Conservation (phyloP, 2,329 filamentous ascomycete species). For the Teratosphaeria viscida region DNA sequence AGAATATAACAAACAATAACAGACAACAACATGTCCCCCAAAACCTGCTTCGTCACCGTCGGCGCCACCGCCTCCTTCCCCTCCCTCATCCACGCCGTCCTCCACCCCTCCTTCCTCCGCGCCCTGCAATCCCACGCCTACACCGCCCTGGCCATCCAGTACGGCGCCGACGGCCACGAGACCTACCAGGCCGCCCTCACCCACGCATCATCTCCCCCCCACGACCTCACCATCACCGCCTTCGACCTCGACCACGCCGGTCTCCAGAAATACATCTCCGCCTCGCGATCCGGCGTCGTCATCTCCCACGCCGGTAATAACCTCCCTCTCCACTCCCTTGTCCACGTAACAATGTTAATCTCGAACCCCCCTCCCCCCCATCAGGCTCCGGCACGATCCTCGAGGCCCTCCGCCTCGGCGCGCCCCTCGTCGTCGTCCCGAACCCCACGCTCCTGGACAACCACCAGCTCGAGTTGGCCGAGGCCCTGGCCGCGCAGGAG, state of each 20-base stretch:
- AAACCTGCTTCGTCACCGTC: constrained; percentile 73
- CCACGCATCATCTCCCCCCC: not conserved
- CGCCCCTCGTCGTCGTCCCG: constrained; percentile 80
- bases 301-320: constrained; percentile 77
- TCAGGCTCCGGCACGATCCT: constrained; percentile 82
- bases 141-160: constrained; percentile 67
- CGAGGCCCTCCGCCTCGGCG: constrained; percentile 61
- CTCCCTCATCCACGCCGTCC: constrained; percentile 55
- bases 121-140: constrained; percentile 52
- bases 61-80: constrained; percentile 83
- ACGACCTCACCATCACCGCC: constrained; percentile 43
- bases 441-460: constrained; percentile 77
- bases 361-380: not conserved
- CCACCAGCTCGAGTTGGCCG: constrained; percentile 80
- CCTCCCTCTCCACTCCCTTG: not conserved
- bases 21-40: constrained; percentile 13
- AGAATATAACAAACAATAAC: not conserved
- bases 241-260: constrained; percentile 57
- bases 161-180: constrained; percentile 55
- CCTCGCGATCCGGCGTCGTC: constrained; percentile 54
- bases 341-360: not conserved
- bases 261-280: constrained; percentile 49
- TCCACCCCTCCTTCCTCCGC: constrained; percentile 52
- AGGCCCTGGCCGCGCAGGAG: constrained; percentile 60
- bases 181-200: constrained; percentile 18